These are phyloP conservation scores for Gossypium ekmanianum DNA, from an alignment of 345 rosid genomes.

Conservation along the genomic window DNA sequence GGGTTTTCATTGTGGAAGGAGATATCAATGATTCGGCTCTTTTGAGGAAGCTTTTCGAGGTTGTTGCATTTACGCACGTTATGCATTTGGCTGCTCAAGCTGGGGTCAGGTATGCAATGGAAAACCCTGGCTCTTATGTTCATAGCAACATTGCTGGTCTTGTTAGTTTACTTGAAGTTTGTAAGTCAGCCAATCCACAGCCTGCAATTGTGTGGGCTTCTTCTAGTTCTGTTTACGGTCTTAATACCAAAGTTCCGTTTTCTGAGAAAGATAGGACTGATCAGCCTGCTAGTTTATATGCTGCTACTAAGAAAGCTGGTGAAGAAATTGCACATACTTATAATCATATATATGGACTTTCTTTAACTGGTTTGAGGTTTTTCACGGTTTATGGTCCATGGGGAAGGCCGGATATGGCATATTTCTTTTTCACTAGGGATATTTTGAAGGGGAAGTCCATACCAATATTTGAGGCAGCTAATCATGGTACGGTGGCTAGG, in stretches of 20 bases:
- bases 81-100: conserved; percentile 96
- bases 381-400: conserved; percentile 93
- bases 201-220: conserved; percentile 89
- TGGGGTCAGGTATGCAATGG: conserved; percentile 87
- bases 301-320: conserved; percentile 89
- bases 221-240: conserved; percentile 84
- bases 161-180: conserved; percentile 73
- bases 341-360: conserved; percentile 81
- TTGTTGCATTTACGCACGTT: conserved; percentile 77
- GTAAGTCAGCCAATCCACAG: conserved; percentile 70
- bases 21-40: conserved; percentile 76
- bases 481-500: conserved; percentile 77
- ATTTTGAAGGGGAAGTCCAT: conserved; percentile 68
- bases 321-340: conserved; percentile 91
- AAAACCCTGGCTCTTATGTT: conserved; percentile 74
- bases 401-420: conserved; percentile 98
- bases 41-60: conserved; percentile 64
- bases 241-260: conserved; percentile 79
- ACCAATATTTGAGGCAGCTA: conserved; percentile 59
- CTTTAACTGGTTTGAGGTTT: conserved; percentile 77
- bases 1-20: conserved; percentile 79
- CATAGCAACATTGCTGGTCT: conserved; percentile 86
- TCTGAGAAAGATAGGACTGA: conserved; percentile 81
- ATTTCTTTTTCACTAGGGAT: conserved; percentile 82
- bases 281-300: conserved; percentile 88